Base-by-base conservation (phyloP, 805 yeast species). In the Kodamaea jinghongensis region DNA sequence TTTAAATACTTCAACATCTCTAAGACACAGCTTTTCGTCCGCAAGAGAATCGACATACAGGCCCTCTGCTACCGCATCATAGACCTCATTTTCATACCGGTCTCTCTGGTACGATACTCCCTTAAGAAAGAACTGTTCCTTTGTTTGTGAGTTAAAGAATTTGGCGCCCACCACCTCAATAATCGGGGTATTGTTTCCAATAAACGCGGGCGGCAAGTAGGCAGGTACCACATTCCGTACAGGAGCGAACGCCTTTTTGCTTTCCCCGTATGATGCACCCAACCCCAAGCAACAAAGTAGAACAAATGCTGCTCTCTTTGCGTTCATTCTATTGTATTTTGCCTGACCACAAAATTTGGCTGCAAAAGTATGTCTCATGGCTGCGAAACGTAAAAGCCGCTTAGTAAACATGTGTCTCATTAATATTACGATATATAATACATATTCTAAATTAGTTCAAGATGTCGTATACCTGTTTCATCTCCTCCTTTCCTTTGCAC, bases 41-140 rank as follows among this genome's bases (percentile, higher is more conserved):
- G 88, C 84, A 52, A 91, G 70, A 1, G 97, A 95, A 63, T 91
- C 97, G 34, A 77, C 71, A 46, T 69, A 75, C 2, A 16, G 25
- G 6, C 9, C 13, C 8, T 15, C 23, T 6, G 34, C 14, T 6
- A 13, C 8, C 16, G 45, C 46, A 25, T 51, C 54, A 33, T 47
- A 56, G 46, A 36, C 17, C 54, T 58, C 51, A 53, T 52, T 54
- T 47, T 68, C 70, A 38, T 77, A 75, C 10, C 80, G 71, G 49
- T 81, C 76, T 31, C 83, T 80, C 65, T 89, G 96, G 64, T 89
- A 88, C 0, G 96, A 95, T 37, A 88, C 76, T 49, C 97, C 97
- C 55, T 79, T 82, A 55, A 90, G 76, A 63, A 81, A 90, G 65
- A 90, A 90, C 65, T 87, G 95, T 31, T 84, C 75, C 8, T 89